A percentile compares a stretch with the other conserved stretches of the same genome.
phyloP scores from a whole-genome alignment of 225 moss, liverwort and hornwort species.

The Pseudoscleropodium purum region DNA sequence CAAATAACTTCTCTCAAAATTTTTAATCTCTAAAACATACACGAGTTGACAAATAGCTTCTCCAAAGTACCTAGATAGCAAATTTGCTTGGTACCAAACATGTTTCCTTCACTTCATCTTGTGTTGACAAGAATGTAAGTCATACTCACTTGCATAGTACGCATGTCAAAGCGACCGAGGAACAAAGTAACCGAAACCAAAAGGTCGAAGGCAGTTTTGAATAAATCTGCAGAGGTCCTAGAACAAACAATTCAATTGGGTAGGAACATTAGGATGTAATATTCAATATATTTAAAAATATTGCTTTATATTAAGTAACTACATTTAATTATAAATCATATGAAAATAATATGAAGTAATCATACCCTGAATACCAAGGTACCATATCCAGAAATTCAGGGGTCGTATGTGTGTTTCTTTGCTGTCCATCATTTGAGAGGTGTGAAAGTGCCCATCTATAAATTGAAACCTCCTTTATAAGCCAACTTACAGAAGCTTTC shows the following conservation, averaged over 20 bases:
- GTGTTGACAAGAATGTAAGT: too few relatives aligned
- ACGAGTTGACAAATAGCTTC: not conserved
- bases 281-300: not conserved
- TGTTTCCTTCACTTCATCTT: not conserved
- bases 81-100: not conserved
- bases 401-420: conserved; percentile 24
- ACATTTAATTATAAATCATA: too few relatives aligned
- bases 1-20: not conserved
- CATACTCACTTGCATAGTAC: conserved; percentile 49
- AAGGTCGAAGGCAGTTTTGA: conserved; percentile 57
- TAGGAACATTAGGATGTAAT: not conserved
- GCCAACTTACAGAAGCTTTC: not conserved
- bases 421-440: conserved; percentile 23
- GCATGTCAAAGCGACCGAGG: conserved; percentile 52
- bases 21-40: not conserved
- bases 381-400: conserved; percentile 61
- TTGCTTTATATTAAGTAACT: too few relatives aligned
- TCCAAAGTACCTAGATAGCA: not conserved
- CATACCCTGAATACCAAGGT: conserved; percentile 63
- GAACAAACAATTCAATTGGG: conserved; percentile 6
- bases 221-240: conserved; percentile 63
- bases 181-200: conserved; percentile 46
- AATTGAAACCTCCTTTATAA: not conserved
- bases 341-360: not conserved
- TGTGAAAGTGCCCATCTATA: conserved; percentile 43